Conservation (phyloP, 2,329 filamentous ascomycete genomes). For the Pseudocercospora pini-densiflorae region DNA sequence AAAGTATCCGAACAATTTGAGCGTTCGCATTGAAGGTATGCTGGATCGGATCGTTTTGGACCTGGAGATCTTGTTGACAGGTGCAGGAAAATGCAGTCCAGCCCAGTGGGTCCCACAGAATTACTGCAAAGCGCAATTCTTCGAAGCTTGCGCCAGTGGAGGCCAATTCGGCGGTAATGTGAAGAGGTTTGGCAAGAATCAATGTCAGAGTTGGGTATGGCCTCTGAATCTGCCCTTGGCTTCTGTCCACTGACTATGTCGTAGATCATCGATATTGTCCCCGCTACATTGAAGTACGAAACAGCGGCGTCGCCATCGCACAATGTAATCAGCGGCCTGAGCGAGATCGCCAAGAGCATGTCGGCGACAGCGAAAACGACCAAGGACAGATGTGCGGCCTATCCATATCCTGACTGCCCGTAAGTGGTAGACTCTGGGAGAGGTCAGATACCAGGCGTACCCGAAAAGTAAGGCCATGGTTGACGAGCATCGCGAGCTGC, state of each 20-base stretch:
- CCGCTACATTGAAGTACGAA: not conserved
- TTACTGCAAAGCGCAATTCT: constrained; percentile 15
- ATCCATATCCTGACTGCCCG: not conserved
- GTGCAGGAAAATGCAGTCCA: constrained; percentile 12
- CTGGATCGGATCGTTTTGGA: not conserved
- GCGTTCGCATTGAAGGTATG: not conserved
- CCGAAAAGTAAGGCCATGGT: too few relatives aligned
- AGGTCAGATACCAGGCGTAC: too few relatives aligned
- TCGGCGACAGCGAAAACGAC: not conserved
- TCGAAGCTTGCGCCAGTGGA: constrained; percentile 12
- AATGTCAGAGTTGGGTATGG: constrained; percentile 15
- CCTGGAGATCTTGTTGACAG: not conserved
- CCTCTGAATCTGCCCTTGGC: not conserved
- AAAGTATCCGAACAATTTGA: not conserved
- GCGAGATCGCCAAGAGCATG: not conserved
- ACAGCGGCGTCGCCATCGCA: not conserved
- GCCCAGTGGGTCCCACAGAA: constrained; percentile 16
- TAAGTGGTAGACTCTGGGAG: not conserved
- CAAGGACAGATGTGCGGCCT: constrained; percentile 1
- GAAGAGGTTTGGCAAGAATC: constrained; percentile 7
- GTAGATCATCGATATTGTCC: not conserved
- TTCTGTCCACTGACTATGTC: not conserved
- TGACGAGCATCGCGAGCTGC: too few relatives aligned
- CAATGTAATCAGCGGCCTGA: not conserved
- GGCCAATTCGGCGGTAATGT: not conserved